These are phyloP conservation scores for Daedaleopsis nitida DNA, from an alignment of 768 basidiomycete genomes.

Conservation along the genomic window DNA sequence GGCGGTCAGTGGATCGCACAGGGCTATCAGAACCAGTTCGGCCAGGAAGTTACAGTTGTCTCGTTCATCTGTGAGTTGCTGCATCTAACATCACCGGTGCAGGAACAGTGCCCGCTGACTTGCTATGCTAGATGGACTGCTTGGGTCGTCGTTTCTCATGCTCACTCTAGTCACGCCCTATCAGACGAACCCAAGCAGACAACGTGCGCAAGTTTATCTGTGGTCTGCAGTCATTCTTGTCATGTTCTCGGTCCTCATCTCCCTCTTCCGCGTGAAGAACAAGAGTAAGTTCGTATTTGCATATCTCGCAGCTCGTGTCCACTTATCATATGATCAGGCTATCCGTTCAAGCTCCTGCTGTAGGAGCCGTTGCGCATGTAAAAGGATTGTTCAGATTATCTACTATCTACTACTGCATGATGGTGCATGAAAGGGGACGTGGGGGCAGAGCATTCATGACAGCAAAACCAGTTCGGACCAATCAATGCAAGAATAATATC, in stretches of 20 bases:
- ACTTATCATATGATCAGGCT: slow-evolving; percentile 45
- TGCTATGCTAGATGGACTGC: slow-evolving; percentile 66
- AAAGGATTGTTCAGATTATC: slow-evolving; percentile 18
- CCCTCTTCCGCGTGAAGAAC: slow-evolving; percentile 90
- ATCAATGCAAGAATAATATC: slow-evolving; percentile 1
- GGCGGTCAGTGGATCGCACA: slow-evolving; percentile 81
- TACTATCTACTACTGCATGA: slow-evolving; percentile 20
- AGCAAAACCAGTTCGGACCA: slow-evolving; percentile 7
- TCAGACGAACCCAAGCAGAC: slow-evolving; percentile 68
- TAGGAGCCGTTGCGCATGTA: slow-evolving; percentile 34
- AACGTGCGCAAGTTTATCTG: slow-evolving; percentile 85
- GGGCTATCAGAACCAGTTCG: slow-evolving; percentile 89
- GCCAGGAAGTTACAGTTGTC: slow-evolving; percentile 90
- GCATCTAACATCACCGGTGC: background rate
- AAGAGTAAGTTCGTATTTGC: slow-evolving; percentile 51
- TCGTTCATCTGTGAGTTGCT: slow-evolving; percentile 75
- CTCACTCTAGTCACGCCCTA: slow-evolving; percentile 81
- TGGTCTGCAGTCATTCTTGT: slow-evolving; percentile 84
- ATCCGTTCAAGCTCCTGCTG: slow-evolving; percentile 79
- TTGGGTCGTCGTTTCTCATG: slow-evolving; percentile 79
- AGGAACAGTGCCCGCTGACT: background rate
- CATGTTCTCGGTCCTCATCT: slow-evolving; percentile 84
- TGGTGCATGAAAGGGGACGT: slow-evolving; percentile 3
- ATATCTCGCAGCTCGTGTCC: background rate
- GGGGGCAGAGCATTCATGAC: slow-evolving; percentile 8